Evolutionary conservation across 75 land plant genomes (phyloP).

Genomic region (Picea glauca): DNA sequence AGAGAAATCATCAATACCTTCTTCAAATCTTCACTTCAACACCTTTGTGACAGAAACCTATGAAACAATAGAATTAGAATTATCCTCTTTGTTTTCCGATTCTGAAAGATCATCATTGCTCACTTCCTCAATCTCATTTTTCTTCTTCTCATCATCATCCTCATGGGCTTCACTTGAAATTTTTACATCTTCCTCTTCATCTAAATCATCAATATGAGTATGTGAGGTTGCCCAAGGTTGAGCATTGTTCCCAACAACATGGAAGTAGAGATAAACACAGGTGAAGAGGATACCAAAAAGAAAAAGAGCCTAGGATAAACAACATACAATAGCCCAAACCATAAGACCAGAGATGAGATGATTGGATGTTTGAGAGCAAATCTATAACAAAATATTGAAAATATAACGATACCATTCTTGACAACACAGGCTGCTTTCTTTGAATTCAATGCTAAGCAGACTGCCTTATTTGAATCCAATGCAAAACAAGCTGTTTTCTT

Average conservation of each 20-base stretch:
- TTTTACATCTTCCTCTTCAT: constrained; percentile 24
- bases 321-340: constrained; percentile 36
- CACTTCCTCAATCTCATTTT: constrained; percentile 9
- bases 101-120: neutral
- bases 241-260: constrained; percentile 57
- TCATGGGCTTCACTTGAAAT: constrained; percentile 10
- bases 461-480: too few relatives aligned
- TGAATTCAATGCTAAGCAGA: neutral
- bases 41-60: constrained; percentile 3
- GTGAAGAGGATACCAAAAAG: constrained; percentile 49
- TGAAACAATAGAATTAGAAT: neutral
- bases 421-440: constrained; percentile 18
- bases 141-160: constrained; percentile 29
- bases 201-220: constrained; percentile 41
- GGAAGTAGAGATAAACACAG: constrained; percentile 56
- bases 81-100: neutral
- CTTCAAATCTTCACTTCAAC: constrained; percentile 4
- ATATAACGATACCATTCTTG: constrained; percentile 15
- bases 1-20: constrained; percentile 10
- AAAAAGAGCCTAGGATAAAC: constrained; percentile 44
- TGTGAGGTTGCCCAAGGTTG: constrained; percentile 53
- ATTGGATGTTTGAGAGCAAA: constrained; percentile 45
- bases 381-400: constrained; percentile 28
- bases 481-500: constrained; percentile 14
- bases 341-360: constrained; percentile 20